A percentile compares a stretch with the other conserved stretches of the same genome.
These are phyloP conservation scores for Brasenia schreberi DNA, from an alignment of 164 flowering plant species.

Conservation along the genomic window DNA sequence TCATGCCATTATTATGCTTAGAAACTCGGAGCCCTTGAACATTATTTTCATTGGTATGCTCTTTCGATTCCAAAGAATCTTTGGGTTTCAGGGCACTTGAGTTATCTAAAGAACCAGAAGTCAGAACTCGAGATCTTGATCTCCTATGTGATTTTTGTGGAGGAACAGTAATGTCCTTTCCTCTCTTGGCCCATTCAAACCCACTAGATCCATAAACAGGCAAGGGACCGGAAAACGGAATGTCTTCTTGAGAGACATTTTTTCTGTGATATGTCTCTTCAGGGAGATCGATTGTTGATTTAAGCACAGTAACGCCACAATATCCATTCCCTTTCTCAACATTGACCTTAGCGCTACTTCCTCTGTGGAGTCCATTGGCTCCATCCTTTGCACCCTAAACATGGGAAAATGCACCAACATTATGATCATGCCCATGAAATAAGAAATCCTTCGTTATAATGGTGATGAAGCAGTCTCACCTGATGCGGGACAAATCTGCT, in stretches of 20 bases:
- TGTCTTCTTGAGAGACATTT: conserved; percentile 75
- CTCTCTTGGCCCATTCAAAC: conserved; percentile 87
- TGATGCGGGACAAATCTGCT: conserved; percentile 13
- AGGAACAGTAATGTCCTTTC: conserved; percentile 35
- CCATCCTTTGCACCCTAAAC: neutral
- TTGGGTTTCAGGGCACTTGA: conserved; percentile 17
- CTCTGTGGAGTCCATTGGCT: conserved; percentile 5
- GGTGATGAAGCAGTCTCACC: neutral
- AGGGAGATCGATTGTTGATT: conserved; percentile 13
- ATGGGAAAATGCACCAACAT: too few species aligned
- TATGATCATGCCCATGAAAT: too few species aligned
- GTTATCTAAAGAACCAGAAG: conserved; percentile 24
- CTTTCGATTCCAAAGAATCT: conserved; percentile 27
- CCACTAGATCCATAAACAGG: conserved; percentile 71
- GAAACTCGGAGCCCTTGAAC: conserved; percentile 14
- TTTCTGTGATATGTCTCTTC: conserved; percentile 50
- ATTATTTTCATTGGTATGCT: conserved; percentile 27
- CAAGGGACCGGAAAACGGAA: conserved; percentile 76
- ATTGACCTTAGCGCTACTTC: conserved; percentile 6
- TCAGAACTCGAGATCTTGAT: conserved; percentile 52
- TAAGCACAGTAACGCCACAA: conserved; percentile 9
- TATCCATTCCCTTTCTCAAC: conserved; percentile 9
- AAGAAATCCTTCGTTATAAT: too few species aligned
- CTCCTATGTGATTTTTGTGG: conserved; percentile 42
- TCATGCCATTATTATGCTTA: conserved; percentile 28